Base-by-base conservation (phyloP, 2,329 filamentous ascomycete species). In the Cladobotryum mycophilum region DNA sequence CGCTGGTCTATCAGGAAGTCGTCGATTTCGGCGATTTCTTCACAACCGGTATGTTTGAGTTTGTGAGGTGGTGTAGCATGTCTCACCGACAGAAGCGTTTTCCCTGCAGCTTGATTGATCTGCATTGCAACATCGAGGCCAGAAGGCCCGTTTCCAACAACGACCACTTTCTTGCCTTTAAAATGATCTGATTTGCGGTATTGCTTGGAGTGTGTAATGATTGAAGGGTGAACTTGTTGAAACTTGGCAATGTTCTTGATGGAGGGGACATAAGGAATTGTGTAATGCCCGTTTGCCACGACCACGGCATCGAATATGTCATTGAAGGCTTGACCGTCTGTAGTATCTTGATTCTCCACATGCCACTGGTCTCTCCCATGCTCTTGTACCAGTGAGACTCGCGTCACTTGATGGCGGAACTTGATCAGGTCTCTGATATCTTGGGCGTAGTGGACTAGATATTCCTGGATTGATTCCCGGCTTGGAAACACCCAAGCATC, bases 81-180 rank as follows among this genome's bases (percentile, higher is more conserved):
- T 65, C 67, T 80, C 60, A 70, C 86, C 70, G 74, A 88, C 56
- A 84, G 66, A n/a, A 92, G 68, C 1, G 93, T 68, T 11, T 82
- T 84, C 55, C 72, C 68, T 62, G 81, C 83, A 35, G 82, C 74
- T 5, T 71, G 63, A 45, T 76, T 79, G 58, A 96, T 86, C 64
- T 96, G 92, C 2, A 76, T 70, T 14, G 85, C 85, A 59, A 97
- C 89, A 61, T 97, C 92, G 14, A 89, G 70, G 0, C 89, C 92
- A 0, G 89, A 95, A 0, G 90, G 86, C 1, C 86, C 86, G 60
- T 89, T 93, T 9, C 92, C 92, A 0, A 96, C 82, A 0, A 96
- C 78, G 5, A 96, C 67, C 11, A 93, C 87, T 66, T 88, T 95
- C 65, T 87, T 86, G 48, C 72, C 76, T 1, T 64, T 63, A 60